Base-by-base conservation (phyloP, 768 basidiomycete species). In the Leccinum ochraceum region DNA sequence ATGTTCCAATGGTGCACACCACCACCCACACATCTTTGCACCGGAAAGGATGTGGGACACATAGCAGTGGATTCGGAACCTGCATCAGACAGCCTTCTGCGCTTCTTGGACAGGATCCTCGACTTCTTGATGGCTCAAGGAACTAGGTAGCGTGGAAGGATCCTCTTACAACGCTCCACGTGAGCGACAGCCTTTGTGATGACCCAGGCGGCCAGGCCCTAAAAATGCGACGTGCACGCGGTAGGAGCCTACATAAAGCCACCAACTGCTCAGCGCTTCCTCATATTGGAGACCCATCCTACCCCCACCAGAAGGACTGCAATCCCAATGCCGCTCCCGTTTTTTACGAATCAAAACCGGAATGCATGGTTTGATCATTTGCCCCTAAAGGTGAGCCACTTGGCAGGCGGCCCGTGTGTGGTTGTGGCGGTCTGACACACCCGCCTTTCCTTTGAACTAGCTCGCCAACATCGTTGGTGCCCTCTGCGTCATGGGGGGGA, bases 401-500 rank as follows among this genome's bases (percentile, higher is more conserved):
- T 55, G n/a, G 9, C 52, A 20, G 28, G 36, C 22, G n/a, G 36
- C 3, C 32, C 11, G 42, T 44, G 42, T 44, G 42, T 30, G 28
- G 28, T 28, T 28, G 28, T 20, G 22, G 13, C 32, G 10, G 50
- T 42, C 39, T 63, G 61, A 72, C 56, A 72, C 58, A n/a, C 16
- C 11, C 54, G 39, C 20, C 20, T 46, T 20, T 32, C 24, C 39
- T 55, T 22, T 20, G 14, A 48, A 55, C 16, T 39, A 81, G 82
- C 65, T 86, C 57, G 77, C 80, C 58, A 87, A 87, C 72, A 77
- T 87, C 50, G 52, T 84, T 59, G 80, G 81, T 53, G 86, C 82
- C 60, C 62, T 85, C 71, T 67, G 82, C 55, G 81, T 86, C 61
- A 77, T 86, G 61, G 86, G 83, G 26, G 81, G 81, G 53, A 87